Evolutionary conservation across 129 eudicot species (phyloP).

Genomic region (Solidago caesia): DNA sequence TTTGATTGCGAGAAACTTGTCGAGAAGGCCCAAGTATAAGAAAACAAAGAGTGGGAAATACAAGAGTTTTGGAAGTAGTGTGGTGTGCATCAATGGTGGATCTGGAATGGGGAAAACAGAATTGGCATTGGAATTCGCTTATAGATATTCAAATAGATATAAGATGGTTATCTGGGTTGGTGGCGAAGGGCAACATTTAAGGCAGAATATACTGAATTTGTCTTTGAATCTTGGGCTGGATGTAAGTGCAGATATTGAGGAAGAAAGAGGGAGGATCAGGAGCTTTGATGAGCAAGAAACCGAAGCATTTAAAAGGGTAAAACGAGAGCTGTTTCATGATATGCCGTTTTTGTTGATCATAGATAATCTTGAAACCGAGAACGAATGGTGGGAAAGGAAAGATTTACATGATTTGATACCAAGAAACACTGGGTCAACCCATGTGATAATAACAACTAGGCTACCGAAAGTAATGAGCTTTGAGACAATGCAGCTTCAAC

Average conservation of each 20-base stretch:
- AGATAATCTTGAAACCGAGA: slow-evolving; percentile 81
- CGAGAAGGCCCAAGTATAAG: slow-evolving; percentile 54
- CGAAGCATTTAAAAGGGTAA: slow-evolving; percentile 86
- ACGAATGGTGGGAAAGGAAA: slow-evolving; percentile 97
- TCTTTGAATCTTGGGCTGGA: slow-evolving; percentile 65
- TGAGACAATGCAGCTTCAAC: slow-evolving; percentile 64
- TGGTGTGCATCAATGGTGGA: slow-evolving; percentile 68
- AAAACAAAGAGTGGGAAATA: slow-evolving; percentile 62
- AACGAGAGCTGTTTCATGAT: slow-evolving; percentile 73
- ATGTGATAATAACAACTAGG: slow-evolving; percentile 74
- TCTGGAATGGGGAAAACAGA: slow-evolving; percentile 86
- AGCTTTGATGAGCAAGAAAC: slow-evolving; percentile 87
- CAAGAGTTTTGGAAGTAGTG: slow-evolving; percentile 48
- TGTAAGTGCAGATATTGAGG: slow-evolving; percentile 83
- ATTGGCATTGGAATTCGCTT: slow-evolving; percentile 79
- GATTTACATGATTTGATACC: slow-evolving; percentile 86
- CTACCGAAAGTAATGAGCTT: slow-evolving; percentile 67
- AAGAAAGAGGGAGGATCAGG: slow-evolving; percentile 82
- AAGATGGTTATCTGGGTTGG: slow-evolving; percentile 93
- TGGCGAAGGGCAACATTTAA: slow-evolving; percentile 72
- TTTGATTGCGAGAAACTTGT: slow-evolving; percentile 43
- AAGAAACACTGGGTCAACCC: slow-evolving; percentile 76
- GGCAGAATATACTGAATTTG: slow-evolving; percentile 70
- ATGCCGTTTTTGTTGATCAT: slow-evolving; percentile 76
- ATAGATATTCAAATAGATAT: slow-evolving; percentile 66